Evolutionary conservation across 306 rosid genomes (phyloP).

Genomic region (Abrus pulchellus): DNA sequence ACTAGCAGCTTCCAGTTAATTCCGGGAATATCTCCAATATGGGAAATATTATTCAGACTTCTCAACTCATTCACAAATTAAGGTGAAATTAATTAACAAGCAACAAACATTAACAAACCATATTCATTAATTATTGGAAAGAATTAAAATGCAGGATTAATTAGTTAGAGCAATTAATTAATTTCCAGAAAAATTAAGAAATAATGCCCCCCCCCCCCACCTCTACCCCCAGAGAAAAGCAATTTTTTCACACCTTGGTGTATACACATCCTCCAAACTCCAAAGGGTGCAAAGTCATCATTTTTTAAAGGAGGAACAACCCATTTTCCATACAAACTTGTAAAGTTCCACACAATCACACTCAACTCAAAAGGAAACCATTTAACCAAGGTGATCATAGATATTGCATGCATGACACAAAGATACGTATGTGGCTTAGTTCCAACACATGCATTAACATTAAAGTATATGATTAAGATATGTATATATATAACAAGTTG

Average conservation of each 20-base stretch:
- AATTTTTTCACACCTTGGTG: background rate
- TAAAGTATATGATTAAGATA: constrained; percentile 11
- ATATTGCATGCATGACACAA: constrained; percentile 35
- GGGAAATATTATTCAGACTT: constrained; percentile 17
- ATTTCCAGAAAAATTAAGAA: background rate
- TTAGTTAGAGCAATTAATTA: background rate
- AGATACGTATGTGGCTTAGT: background rate
- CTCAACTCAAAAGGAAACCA: background rate
- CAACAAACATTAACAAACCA: constrained; percentile 39
- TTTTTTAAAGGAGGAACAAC: background rate
- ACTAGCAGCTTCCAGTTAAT: constrained; percentile 15
- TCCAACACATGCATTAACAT: constrained; percentile 39
- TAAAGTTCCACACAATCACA: constrained; percentile 10
- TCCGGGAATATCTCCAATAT: constrained; percentile 37
- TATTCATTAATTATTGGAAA: constrained; percentile 11
- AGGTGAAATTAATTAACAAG: constrained; percentile 44
- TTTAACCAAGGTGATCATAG: background rate
- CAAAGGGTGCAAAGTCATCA: background rate
- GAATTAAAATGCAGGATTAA: constrained; percentile 7
- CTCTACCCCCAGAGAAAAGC: background rate
- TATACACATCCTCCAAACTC: background rate
- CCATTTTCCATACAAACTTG: background rate
- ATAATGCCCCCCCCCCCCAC: background rate
- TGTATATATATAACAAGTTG: background rate
- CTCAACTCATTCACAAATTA: constrained; percentile 14